Base-by-base conservation (phyloP, 139 green algal species). In the Pseudopediastrum boryanum region DNA sequence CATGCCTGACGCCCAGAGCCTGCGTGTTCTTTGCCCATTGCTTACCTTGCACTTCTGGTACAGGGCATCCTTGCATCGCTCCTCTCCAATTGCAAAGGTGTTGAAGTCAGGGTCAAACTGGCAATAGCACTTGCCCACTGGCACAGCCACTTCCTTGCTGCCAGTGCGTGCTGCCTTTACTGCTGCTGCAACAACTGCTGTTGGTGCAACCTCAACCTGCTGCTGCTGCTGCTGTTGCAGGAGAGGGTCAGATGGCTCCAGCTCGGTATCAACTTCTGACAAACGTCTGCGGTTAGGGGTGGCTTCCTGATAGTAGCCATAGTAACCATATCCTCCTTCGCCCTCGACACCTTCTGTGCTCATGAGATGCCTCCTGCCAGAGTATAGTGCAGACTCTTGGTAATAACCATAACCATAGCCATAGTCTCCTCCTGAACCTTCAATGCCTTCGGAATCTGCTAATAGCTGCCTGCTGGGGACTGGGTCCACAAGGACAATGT, bases 81-180 rank as follows among this genome's bases (percentile, higher is more conserved):
- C 75, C 23, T 82, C 75, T 25, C 50, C 75, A 13, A 76, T 23
- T 25, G 75, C 64, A 64, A 64, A 82, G 25, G 52, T 70, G 50
- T 50, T 75, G 64, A 59, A 82, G 27, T 76, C 75, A 13, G 41
- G 27, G 29, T 82, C 75, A 38, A 71, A 82, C 31, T 51, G 66
- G 75, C 75, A 82, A 51, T 82, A 82, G 64, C 75, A 82, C 51
- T 76, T 39, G 29, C 75, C 75, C 25, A 44, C 43, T 8, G 74
- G 74, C 4, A 74, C 38, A 31, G 51, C 31, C 35, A 36, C 33
- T 31, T 33, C 23, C 33, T 19, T 33, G 41, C 29, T 48, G 58
- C 43, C 50, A 46, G 39, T 36, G 25, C 35, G 41, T 3, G 73
- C 73, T 27, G 62, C 44, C 27, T 66, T 36, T 9, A 78, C 19